A percentile compares a stretch with the other conserved stretches of the same genome.
Evolutionary conservation across 1,139 yeast genomes (phyloP).

Genomic region (Blastobotrys aristatus): DNA sequence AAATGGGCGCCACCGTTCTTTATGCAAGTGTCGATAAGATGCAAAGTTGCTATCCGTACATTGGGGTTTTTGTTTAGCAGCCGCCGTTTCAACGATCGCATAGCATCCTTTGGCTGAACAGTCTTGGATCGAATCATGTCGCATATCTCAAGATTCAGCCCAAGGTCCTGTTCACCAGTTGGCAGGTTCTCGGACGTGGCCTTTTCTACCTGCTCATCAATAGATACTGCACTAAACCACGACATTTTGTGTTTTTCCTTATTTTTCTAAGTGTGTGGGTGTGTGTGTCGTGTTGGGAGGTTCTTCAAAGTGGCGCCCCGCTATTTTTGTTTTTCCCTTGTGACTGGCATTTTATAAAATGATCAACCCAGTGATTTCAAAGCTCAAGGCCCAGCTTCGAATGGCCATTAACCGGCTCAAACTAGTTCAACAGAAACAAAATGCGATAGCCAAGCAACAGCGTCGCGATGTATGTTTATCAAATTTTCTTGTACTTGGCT

Average conservation of each 20-base stretch:
- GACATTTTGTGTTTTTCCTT: slow-evolving; percentile 32
- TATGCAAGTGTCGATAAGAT: slow-evolving; percentile 77
- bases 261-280: not conserved
- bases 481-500: not conserved
- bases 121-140: slow-evolving; percentile 82
- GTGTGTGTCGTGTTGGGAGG: not conserved
- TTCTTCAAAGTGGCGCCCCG: not conserved
- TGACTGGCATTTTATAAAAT: not conserved
- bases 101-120: slow-evolving; percentile 76
- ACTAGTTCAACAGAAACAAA: slow-evolving; percentile 75
- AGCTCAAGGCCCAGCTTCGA: slow-evolving; percentile 65
- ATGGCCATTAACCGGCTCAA: slow-evolving; percentile 79
- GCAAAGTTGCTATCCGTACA: slow-evolving; percentile 66
- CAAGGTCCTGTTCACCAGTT: slow-evolving; percentile 81
- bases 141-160: slow-evolving; percentile 77
- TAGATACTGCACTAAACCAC: slow-evolving; percentile 55
- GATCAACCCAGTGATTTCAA: slow-evolving; percentile 18
- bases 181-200: slow-evolving; percentile 92
- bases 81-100: slow-evolving; percentile 76
- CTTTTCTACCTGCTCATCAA: slow-evolving; percentile 62
- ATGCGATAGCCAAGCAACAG: slow-evolving; percentile 76
- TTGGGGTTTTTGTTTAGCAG: slow-evolving; percentile 67
- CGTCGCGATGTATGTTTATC: slow-evolving; percentile 53
- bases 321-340: not conserved
- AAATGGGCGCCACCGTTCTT: slow-evolving; percentile 92